phyloP scores from a whole-genome alignment of 2,329 filamentous ascomycete genomes.

The Talaromyces marneffei region DNA sequence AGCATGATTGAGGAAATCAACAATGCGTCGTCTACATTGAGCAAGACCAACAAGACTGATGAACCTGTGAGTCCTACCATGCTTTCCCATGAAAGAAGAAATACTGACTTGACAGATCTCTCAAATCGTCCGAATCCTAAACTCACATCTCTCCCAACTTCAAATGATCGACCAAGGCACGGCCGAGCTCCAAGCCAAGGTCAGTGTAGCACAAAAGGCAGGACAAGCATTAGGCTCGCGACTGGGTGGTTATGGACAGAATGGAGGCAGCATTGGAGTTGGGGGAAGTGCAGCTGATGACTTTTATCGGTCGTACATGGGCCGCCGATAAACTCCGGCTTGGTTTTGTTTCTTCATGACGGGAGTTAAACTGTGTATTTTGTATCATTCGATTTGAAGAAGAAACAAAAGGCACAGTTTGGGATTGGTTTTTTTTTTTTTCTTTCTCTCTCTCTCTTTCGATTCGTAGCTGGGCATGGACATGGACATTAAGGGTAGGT shows the following conservation, averaged over 20 bases:
- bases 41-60: conserved; percentile 81
- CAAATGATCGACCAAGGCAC: conserved; percentile 91
- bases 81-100: background rate
- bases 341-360: background rate
- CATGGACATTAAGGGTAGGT: background rate
- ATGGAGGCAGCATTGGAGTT: conserved; percentile 36
- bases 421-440: background rate
- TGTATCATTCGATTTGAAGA: background rate
- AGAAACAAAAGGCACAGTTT: background rate
- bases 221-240: conserved; percentile 51
- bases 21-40: conserved; percentile 78
- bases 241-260: conserved; percentile 31
- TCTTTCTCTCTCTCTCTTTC: too few relatives aligned
- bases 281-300: conserved; percentile 68
- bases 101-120: conserved; percentile 57
- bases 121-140: conserved; percentile 92
- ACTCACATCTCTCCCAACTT: conserved; percentile 83
- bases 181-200: conserved; percentile 72
- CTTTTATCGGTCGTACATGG: conserved; percentile 86
- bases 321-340: conserved; percentile 40
- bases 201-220: conserved; percentile 73
- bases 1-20: conserved; percentile 99
- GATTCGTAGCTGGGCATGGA: background rate
- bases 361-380: background rate
- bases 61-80: conserved; percentile 63